Conservation (phyloP, 352 stramenopile genomes). For the Plasmopara viticola region DNA sequence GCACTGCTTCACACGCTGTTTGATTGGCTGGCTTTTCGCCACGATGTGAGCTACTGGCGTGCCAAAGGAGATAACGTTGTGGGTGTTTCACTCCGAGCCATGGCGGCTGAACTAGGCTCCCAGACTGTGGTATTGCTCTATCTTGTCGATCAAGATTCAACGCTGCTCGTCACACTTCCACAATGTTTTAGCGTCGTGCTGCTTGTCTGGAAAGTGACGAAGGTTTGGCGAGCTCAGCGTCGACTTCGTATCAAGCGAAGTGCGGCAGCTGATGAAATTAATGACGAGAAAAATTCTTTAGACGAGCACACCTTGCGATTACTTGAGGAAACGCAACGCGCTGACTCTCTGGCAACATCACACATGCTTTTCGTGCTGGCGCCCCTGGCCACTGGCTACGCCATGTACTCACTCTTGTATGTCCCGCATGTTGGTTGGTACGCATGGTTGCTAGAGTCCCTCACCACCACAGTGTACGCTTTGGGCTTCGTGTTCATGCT, state of each 20-base stretch:
- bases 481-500: conserved; percentile 90
- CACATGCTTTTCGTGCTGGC: conserved; percentile 76
- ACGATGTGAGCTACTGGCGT: conserved; percentile 96
- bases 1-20: conserved; percentile 97
- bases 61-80: conserved; percentile 89
- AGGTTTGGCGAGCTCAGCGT: conserved; percentile 41
- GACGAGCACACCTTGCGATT: conserved; percentile 21
- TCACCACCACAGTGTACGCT: conserved; percentile 85
- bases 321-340: conserved; percentile 43
- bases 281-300: conserved; percentile 29
- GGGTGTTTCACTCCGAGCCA: conserved; percentile 88
- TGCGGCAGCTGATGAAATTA: conserved; percentile 13
- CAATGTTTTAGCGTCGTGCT: conserved; percentile 64
- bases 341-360: conserved; percentile 76
- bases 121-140: conserved; percentile 93
- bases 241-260: conserved; percentile 3
- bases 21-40: conserved; percentile 97
- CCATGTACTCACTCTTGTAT: conserved; percentile 77
- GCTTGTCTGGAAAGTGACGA: conserved; percentile 86
- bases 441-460: conserved; percentile 78
- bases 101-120: conserved; percentile 92
- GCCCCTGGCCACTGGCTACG: conserved; percentile 70
- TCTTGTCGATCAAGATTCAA: conserved; percentile 93
- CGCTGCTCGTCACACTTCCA: conserved; percentile 86
- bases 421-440: conserved; percentile 81